Evolutionary conservation across 169 alveolate genomes (phyloP), one percentile per base, ranked within the genome.

Genomic region (Plasmodium fragile): DNA sequence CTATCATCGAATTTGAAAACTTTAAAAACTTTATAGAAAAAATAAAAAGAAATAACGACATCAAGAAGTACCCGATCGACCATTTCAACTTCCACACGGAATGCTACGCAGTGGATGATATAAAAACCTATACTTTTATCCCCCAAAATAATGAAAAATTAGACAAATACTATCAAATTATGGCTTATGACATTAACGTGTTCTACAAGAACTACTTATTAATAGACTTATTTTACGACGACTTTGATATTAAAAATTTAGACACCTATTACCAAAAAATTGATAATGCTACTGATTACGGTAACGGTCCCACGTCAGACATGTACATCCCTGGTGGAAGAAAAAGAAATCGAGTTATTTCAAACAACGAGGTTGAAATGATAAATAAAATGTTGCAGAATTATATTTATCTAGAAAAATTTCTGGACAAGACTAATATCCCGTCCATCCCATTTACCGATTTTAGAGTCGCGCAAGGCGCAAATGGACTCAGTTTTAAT

Each of bases 361-460:
- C 91, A 34, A 34, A 59, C 39, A 39, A 25, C 49, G 80, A 89
- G 4, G 52, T 72, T 22, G 49, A 53, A 2, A n/a, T 22, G 34
- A 8, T 79, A 89, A 79, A 43, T 36, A 73, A 79, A 30, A 41
- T 91, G 16, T 4, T 89, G 45, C 55, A 80, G 55, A 91, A 91
- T 80, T 81, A 80, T 91, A 10, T 80, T 43, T 91, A 91, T 77
- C 43, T 91, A 22, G 92, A 81, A 71, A 91, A 91, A 13, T 91
- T 91, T 22, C 72, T 91, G 53, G 39, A 30, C 28, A 49, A 28
- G 3, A 43, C 78, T 18, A 81, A 91, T 30, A 71, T 91, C 6
- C 94, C 94, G 4, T 36, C 70, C 25, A 91, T 91, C 41, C 94
- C 94, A 65, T 79, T 80, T 80, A 16, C 6, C 16, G 49, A 72